Percentiles rank a stretch among this genome's conserved stretches.
Conservation (phyloP, 495 filamentous ascomycete species). For the Penicillium verhagenii region DNA sequence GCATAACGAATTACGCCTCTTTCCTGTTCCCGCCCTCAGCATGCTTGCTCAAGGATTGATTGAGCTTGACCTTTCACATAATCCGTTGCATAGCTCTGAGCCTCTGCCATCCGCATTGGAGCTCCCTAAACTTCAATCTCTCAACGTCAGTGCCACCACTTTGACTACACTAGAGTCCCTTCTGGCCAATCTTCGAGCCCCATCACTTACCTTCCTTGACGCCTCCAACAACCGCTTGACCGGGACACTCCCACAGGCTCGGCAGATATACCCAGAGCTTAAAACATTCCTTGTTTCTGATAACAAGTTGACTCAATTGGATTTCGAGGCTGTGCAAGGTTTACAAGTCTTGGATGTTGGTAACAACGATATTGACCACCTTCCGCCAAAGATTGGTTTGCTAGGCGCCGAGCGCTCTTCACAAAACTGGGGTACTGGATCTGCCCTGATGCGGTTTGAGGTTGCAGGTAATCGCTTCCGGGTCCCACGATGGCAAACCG, state of each 20-base stretch:
- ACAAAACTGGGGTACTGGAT: constrained; percentile 36
- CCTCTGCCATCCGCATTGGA: constrained; percentile 57
- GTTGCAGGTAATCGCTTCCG: constrained; percentile 80
- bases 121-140: constrained; percentile 69
- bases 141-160: constrained; percentile 69
- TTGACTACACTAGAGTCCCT: constrained; percentile 66
- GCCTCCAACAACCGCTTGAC: constrained; percentile 76
- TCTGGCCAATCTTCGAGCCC: constrained; percentile 61
- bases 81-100: constrained; percentile 64
- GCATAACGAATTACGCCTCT: constrained; percentile 67
- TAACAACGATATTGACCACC: constrained; percentile 75
- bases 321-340: constrained; percentile 71
- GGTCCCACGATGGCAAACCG: constrained; percentile 81
- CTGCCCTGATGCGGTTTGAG: constrained; percentile 52
- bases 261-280: constrained; percentile 62
- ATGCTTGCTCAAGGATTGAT: constrained; percentile 68
- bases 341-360: constrained; percentile 72
- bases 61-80: constrained; percentile 75
- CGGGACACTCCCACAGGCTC: constrained; percentile 57
- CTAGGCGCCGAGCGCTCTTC: constrained; percentile 53
- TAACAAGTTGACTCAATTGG: constrained; percentile 70
- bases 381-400: constrained; percentile 77
- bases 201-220: constrained; percentile 71
- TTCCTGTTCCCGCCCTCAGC: constrained; percentile 63
- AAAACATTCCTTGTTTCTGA: constrained; percentile 67